Evolutionary conservation across 163 green algal species (phyloP).

Genomic region (Chloromonas sp.): DNA sequence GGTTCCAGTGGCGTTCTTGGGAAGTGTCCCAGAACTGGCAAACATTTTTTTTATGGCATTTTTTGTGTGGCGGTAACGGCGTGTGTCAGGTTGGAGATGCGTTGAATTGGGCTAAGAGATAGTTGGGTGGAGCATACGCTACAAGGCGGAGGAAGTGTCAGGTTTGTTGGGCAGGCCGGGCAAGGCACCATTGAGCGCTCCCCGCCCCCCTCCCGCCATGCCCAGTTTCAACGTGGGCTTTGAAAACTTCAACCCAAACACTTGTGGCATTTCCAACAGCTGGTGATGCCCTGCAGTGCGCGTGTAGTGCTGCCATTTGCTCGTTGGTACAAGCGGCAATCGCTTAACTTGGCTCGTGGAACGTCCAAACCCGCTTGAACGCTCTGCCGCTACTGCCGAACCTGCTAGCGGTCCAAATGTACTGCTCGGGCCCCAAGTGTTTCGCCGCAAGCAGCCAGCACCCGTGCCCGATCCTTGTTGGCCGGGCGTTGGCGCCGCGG

Average conservation of each 20-base stretch:
- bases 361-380: not conserved
- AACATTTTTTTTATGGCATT: too few relatives aligned
- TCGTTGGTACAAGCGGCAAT: not conserved
- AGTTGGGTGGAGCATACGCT: too few relatives aligned
- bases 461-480: not conserved
- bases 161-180: too few relatives aligned
- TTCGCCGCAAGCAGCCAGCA: not conserved
- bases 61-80: too few relatives aligned
- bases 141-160: too few relatives aligned
- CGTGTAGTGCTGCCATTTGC: not conserved
- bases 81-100: too few relatives aligned
- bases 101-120: too few relatives aligned
- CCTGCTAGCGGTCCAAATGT: not conserved
- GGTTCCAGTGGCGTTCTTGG: too few relatives aligned
- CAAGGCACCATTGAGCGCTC: too few relatives aligned
- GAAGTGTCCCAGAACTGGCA: too few relatives aligned
- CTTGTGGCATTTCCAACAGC: not conserved
- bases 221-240: not conserved
- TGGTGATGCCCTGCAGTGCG: not conserved
- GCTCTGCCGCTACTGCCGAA: not conserved
- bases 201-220: not conserved
- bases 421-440: not conserved
- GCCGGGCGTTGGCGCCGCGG: not conserved
- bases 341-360: not conserved
- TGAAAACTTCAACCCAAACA: not conserved